Evolutionary conservation across 345 rosid genomes (phyloP).

Genomic region (Raphanus sativus): DNA sequence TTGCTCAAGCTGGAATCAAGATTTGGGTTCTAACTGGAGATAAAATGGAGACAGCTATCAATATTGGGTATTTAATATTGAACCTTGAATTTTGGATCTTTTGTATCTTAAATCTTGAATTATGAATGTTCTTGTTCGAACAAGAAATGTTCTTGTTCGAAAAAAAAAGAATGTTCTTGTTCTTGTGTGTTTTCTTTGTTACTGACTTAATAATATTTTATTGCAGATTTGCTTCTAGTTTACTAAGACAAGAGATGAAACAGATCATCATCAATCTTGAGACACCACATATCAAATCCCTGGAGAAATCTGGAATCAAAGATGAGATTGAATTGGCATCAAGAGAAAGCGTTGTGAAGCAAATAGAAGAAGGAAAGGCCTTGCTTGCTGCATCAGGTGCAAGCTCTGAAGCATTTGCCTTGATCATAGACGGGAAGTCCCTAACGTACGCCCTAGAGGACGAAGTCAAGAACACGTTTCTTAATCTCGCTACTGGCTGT

Average conservation of each 20-base stretch:
- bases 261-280: constrained; percentile 82
- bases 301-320: constrained; percentile 75
- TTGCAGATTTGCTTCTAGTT: constrained; percentile 85
- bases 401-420: constrained; percentile 63
- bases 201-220: constrained; percentile 36
- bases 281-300: constrained; percentile 56
- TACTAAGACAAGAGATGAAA: constrained; percentile 94
- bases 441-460: constrained; percentile 84
- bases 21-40: constrained; percentile 99
- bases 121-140: neutral
- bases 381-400: constrained; percentile 51
- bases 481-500: constrained; percentile 77
- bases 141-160: no score
- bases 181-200: constrained; percentile 7
- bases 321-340: constrained; percentile 65
- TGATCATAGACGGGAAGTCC: constrained; percentile 92
- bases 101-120: no score
- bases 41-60: constrained; percentile 98
- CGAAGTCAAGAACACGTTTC: constrained; percentile 59
- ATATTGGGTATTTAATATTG: constrained; percentile 67
- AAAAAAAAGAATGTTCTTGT: no score
- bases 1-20: constrained; percentile 96
- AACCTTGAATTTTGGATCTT: neutral
- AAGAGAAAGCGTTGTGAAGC: constrained; percentile 57
- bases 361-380: constrained; percentile 61